Base-by-base conservation (phyloP, 1,284 basidiomycete genomes). In the Wolfiporia cocos region DNA sequence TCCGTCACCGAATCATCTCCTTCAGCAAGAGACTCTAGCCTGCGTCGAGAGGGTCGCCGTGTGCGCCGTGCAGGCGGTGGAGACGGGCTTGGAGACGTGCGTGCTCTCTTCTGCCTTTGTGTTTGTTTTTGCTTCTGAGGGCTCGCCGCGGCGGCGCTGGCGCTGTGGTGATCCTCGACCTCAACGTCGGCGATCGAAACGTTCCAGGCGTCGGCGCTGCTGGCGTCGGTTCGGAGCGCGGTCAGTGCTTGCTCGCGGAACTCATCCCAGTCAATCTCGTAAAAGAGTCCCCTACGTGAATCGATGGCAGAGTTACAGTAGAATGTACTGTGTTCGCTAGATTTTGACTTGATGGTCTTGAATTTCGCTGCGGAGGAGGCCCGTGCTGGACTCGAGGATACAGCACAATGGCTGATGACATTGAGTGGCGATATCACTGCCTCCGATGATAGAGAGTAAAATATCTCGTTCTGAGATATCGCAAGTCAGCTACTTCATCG, bases 401-500 rank as follows among this genome's bases (percentile, higher is more conserved):
- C 69, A 3, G 55, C 58, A 53, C 84, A 86, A 34, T 60, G 71
- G 11, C 66, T 61, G 11, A 76, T 49, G 33, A 87, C 69, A 35
- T 66, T 64, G 15, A 68, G 67, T 4, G 81, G 71, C 14, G 66
- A 61, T 5, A 83, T 49, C 24, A 73, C 62, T 12, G 65, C 73
- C 17, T 63, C 68, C 1, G 68, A 67, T 21, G 66, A 53, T 15
- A 86, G 60, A 14, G 76, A 74, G 42, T 79, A 82, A 51, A 84
- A 86, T 3, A 87, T 68, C 58, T 87, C 83, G 48, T 83, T 78
- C 85, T 85, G 32, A n/a, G n/a, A 23, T 39, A 26, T 12, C 21
- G 10, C 24, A 28, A 3, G n/a, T 37, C 7, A 11, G 17, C 14
- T 24, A n/a, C 12, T 11, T 14, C 4, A 17, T 21, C n/a, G n/a